Conservation (phyloP, 2,329 filamentous ascomycete species). For the Colletotrichum filicis region DNA sequence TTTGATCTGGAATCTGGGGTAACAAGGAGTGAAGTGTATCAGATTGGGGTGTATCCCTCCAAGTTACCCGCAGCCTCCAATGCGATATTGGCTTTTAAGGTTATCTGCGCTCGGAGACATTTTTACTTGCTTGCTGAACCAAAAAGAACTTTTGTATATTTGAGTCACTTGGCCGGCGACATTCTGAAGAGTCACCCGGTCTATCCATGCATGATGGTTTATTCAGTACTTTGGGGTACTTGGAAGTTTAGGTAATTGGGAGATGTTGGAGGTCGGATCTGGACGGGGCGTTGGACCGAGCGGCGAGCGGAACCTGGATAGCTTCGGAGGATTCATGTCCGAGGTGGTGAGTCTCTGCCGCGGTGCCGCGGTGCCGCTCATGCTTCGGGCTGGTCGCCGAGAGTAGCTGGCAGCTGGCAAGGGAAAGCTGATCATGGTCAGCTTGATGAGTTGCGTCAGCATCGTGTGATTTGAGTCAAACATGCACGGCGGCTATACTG, state of each 20-base stretch:
- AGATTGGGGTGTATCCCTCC: background rate
- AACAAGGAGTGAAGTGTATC: background rate
- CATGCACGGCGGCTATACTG: background rate
- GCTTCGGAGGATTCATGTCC: slow-evolving; percentile 23
- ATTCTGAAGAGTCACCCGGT: background rate
- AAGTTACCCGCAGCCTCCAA: background rate
- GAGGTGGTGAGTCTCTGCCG: slow-evolving; percentile 8
- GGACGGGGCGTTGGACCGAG: background rate
- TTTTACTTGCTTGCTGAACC: background rate
- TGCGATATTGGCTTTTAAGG: background rate
- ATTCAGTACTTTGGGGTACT: background rate
- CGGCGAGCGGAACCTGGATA: background rate
- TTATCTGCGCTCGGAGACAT: background rate
- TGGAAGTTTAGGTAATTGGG: background rate
- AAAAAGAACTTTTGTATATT: background rate
- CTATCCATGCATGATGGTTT: background rate
- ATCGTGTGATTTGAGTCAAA: slow-evolving; percentile 12
- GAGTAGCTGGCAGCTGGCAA: background rate
- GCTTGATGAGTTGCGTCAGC: slow-evolving; percentile 4
- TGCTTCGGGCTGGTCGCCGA: background rate
- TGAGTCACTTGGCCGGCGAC: background rate
- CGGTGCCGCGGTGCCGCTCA: background rate
- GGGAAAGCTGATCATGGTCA: background rate
- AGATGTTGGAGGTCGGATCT: background rate
- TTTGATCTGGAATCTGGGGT: background rate